A percentile compares a stretch with the other conserved stretches of the same genome.
These are phyloP conservation scores for Sporisorium scitamineum DNA, from an alignment of 1,284 basidiomycete species.

Conservation along the genomic window DNA sequence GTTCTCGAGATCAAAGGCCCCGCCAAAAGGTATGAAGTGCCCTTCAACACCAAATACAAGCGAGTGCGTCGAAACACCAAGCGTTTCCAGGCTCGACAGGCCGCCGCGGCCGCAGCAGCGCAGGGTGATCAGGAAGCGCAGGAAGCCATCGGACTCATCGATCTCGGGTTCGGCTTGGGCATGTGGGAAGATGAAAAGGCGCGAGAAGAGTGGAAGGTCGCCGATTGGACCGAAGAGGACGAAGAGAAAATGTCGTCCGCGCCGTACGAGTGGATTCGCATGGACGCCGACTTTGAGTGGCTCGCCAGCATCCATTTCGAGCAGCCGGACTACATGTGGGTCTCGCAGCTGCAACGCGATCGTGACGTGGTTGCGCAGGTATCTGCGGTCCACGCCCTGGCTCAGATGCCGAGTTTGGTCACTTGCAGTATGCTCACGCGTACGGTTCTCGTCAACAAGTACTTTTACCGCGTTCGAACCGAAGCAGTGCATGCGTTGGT, in stretches of 20 bases:
- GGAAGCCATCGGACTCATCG: constrained; percentile 92
- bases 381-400: constrained; percentile 72
- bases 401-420: constrained; percentile 84
- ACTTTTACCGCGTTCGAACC: constrained; percentile 95
- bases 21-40: constrained; percentile 93
- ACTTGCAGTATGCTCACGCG: constrained; percentile 91
- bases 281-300: constrained; percentile 99
- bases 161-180: constrained; percentile 93
- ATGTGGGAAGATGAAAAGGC: constrained; percentile 86
- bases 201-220: constrained; percentile 86
- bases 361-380: constrained; percentile 89
- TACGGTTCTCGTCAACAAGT: constrained; percentile 92
- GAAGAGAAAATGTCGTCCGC: constrained; percentile 85
- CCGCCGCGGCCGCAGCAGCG: constrained; percentile 90
- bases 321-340: constrained; percentile 99
- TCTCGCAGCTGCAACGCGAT: constrained; percentile 94
- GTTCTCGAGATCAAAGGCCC: constrained; percentile 88
- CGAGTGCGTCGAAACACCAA: constrained; percentile 93
- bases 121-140: constrained; percentile 78
- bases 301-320: constrained; percentile 90
- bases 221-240: constrained; percentile 98
- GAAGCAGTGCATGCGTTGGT: constrained; percentile 91
- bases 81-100: constrained; percentile 91
- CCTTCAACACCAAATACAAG: constrained; percentile 99
- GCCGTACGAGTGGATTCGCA: constrained; percentile 98